Evolutionary conservation across 805 yeast species (phyloP).

Genomic region (Saccharomyces kudriavzevii): DNA sequence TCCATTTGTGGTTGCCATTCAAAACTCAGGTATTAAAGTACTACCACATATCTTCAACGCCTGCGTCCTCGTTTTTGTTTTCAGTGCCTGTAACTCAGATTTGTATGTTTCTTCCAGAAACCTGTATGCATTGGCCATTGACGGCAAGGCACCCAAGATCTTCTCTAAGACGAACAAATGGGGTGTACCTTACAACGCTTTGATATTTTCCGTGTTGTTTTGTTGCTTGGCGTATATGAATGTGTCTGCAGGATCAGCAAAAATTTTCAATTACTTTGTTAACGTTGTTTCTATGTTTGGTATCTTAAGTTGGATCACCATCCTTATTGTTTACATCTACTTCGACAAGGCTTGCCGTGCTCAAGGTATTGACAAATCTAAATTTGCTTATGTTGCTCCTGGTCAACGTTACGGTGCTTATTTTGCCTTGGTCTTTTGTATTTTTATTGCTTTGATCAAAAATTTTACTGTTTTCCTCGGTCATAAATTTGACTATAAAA

Average conservation of each 20-base stretch:
- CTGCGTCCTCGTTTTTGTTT: constrained; percentile 65
- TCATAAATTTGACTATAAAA: constrained; percentile 50
- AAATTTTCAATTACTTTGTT: constrained; percentile 60
- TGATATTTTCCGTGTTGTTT: constrained; percentile 44
- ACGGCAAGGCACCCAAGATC: constrained; percentile 65
- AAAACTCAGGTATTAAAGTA: constrained; percentile 51
- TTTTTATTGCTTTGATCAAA: constrained; percentile 52
- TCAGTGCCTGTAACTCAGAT: constrained; percentile 77
- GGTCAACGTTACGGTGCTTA: constrained; percentile 63
- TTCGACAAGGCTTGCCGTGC: constrained; percentile 59
- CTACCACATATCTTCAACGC: constrained; percentile 73
- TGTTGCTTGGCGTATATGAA: constrained; percentile 66
- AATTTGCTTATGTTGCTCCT: constrained; percentile 55
- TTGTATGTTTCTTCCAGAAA: constrained; percentile 72
- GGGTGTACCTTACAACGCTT: constrained; percentile 64
- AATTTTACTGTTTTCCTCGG: constrained; percentile 67
- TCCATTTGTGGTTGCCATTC: constrained; percentile 77
- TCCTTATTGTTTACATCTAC: constrained; percentile 56
- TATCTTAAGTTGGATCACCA: constrained; percentile 65
- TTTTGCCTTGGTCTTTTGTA: constrained; percentile 46
- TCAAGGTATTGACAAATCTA: constrained; percentile 54
- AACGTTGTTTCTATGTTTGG: constrained; percentile 73
- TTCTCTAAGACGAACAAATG: constrained; percentile 55
- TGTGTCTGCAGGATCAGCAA: constrained; percentile 46
- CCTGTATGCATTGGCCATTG: constrained; percentile 60